Base-by-base conservation (phyloP, 148 eudicot species). In the Tetragonia tetragonoides region DNA sequence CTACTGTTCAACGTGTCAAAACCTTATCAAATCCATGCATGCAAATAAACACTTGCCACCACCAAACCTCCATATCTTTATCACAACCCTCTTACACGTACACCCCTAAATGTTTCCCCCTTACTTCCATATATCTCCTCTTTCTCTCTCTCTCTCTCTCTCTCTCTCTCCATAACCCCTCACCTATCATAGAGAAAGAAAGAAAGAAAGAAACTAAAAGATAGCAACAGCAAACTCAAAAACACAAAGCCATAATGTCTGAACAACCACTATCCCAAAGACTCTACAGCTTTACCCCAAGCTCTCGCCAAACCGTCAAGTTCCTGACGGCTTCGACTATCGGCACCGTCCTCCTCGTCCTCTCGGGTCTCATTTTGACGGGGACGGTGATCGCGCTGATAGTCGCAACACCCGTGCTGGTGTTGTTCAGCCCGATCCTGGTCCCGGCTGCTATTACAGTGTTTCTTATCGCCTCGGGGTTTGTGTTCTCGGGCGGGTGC, bases 401-500 rank as follows among this genome's bases (percentile, higher is more conserved):
- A 0, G 11, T 80, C 7, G 78, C 81, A 1, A 69, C 84, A 0
- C 77, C 86, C 0, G 37, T 81, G 7, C 47, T 81, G 2, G 77
- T 86, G 5, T 14, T 86, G 3, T 83, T 83, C 39, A 83, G 88
- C 59, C 88, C 88, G 12, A 41, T 86, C 10, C 73, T 86, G 3
- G 73, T 84, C 28, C 86, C 88, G 0, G 84, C 86, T 3, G 72
- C 67, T 42, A 75, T 83, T 34, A 74, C 79, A 0, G 61, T 66
- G 7, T 66, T 83, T 15, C 28, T 86, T 3, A 51, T 83, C 0
- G 78, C 64, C 20, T 41, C 81, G 0, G 76, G 88, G 10, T 83
- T 86, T 54, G 42, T 86, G 72, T 79, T 86, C 38, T 86, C 88
- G 6, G 88, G 88, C 17, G 84, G 81, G 67, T 86, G 86, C 5